Evolutionary conservation across 1,284 basidiomycete genomes (phyloP).

Genomic region (Pseudozyma pruni): DNA sequence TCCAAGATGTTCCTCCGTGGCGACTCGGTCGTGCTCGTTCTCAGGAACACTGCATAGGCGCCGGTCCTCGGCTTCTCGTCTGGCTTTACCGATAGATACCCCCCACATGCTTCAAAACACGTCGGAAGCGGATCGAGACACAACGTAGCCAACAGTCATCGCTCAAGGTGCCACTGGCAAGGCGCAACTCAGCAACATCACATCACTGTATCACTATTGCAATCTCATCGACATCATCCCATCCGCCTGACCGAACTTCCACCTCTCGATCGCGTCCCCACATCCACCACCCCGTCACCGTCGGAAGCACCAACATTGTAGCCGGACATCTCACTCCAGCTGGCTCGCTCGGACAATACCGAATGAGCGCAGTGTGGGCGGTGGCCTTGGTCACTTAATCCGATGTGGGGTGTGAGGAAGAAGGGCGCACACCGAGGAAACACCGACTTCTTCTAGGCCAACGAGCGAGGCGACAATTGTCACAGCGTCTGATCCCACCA

Average conservation of each 20-base stretch:
- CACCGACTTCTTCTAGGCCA: no score
- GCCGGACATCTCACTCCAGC: no score
- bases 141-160: not conserved
- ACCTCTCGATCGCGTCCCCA: not conserved
- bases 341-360: no score
- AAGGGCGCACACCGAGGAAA: no score
- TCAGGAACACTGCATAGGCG: slow-evolving; percentile 38
- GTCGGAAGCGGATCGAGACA: not conserved
- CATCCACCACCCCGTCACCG: not conserved
- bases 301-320: not conserved
- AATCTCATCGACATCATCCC: slow-evolving; percentile 8
- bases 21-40: slow-evolving; percentile 66
- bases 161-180: not conserved
- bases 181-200: not conserved
- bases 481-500: no score
- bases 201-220: slow-evolving; percentile 26
- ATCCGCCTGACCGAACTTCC: no score
- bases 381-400: no score
- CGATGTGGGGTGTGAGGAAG: no score
- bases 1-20: slow-evolving; percentile 85
- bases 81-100: slow-evolving; percentile 8
- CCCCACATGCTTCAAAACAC: not conserved
- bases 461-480: no score
- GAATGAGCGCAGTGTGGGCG: no score
- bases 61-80: no score